Percentiles rank a stretch among this genome's conserved stretches.
phyloP scores from a whole-genome alignment of 768 basidiomycete species.

The Tulasnella sp. region DNA sequence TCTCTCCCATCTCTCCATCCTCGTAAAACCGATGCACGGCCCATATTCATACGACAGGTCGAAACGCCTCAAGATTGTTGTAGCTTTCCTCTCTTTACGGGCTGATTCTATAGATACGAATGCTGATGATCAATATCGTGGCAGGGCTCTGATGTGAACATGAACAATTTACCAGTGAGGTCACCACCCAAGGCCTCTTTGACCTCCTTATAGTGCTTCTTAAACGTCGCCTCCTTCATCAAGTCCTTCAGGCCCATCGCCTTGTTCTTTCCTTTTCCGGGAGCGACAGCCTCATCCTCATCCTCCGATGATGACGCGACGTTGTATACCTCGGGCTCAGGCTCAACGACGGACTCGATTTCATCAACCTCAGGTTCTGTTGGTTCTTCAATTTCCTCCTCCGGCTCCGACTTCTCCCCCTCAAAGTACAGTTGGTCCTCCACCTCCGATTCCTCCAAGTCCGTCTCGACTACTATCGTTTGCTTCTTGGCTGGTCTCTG shows the following conservation, averaged over 20 bases:
- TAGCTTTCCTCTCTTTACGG: slow-evolving; percentile 14
- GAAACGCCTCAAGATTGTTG: slow-evolving; percentile 19
- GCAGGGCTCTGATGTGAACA: background rate
- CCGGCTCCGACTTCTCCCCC: background rate
- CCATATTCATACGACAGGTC: slow-evolving; percentile 24
- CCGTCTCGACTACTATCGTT: background rate
- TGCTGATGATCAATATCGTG: background rate
- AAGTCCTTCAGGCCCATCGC: slow-evolving; percentile 1
- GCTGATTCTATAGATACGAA: slow-evolving; percentile 14
- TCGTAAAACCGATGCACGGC: slow-evolving; percentile 22
- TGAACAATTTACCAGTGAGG: background rate
- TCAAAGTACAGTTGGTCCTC: background rate
- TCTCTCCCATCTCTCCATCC: slow-evolving; percentile 32
- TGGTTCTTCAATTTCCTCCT: slow-evolving; percentile 5
- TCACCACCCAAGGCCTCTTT: slow-evolving; percentile 1
- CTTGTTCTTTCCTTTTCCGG: slow-evolving; percentile 1
- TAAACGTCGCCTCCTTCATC: slow-evolving; percentile 1
- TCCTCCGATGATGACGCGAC: background rate
- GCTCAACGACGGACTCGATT: background rate
- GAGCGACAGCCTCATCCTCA: background rate
- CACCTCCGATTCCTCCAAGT: background rate
- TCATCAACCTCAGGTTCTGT: background rate
- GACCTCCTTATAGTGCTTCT: background rate
- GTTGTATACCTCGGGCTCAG: background rate
- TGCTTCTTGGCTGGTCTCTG: background rate